Conservation (phyloP, 345 rosid species). For the Salix caprea region DNA sequence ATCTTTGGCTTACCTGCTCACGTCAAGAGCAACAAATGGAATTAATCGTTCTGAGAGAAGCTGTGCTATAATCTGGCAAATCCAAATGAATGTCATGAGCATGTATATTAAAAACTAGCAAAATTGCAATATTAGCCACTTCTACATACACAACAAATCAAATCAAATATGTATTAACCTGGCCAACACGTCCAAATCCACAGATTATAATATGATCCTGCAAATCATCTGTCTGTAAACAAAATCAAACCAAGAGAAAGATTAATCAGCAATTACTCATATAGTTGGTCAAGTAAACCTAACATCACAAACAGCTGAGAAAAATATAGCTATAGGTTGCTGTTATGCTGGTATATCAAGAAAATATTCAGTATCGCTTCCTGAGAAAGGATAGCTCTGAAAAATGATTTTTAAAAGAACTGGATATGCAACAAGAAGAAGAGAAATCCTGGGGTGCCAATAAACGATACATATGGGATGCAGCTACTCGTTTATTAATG, state of each 20-base stretch:
- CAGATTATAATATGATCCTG: conserved; percentile 94
- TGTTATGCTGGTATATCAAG: neutral
- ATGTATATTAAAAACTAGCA: neutral
- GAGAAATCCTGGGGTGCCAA: neutral
- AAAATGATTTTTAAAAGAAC: neutral
- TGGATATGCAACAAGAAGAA: neutral
- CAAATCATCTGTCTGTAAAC: conserved; percentile 90
- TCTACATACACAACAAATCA: neutral
- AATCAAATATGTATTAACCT: conserved; percentile 42
- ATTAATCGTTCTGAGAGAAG: conserved; percentile 95
- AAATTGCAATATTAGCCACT: neutral
- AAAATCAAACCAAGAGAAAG: conserved; percentile 21
- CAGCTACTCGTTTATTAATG: neutral
- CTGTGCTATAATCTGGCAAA: conserved; percentile 89
- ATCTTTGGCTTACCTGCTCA: conserved; percentile 59
- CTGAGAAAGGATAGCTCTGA: neutral
- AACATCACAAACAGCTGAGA: neutral
- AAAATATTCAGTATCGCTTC: neutral
- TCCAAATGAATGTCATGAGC: conserved; percentile 13
- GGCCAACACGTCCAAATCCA: conserved; percentile 97
- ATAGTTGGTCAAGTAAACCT: neutral
- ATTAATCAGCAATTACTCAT: conserved; percentile 1
- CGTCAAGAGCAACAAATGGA: conserved; percentile 97
- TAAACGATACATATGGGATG: neutral
- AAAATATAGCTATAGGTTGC: neutral